A percentile compares a stretch with the other conserved stretches of the same genome.
These are phyloP conservation scores for Camellia japonica DNA, from an alignment of 148 eudicot species.

Conservation along the genomic window DNA sequence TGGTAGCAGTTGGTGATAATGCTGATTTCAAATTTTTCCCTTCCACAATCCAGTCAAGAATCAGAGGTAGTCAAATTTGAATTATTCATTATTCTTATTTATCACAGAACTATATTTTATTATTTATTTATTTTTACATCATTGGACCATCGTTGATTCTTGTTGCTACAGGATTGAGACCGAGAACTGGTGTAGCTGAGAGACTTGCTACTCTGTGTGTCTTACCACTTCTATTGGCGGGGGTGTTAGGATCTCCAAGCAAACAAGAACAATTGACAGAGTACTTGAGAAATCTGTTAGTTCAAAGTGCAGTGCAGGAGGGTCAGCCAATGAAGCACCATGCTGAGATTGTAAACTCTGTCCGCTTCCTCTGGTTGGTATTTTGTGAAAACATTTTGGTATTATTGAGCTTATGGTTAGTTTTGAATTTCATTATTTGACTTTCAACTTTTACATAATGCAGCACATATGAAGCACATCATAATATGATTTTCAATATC, in stretches of 20 bases:
- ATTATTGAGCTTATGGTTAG: conserved; percentile 10
- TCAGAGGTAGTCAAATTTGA: conserved; percentile 44
- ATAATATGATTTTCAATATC: conserved; percentile 43
- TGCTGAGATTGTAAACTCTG: conserved; percentile 60
- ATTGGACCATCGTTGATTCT: conserved; percentile 2
- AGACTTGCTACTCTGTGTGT: conserved; percentile 79
- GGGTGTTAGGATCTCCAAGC: conserved; percentile 76
- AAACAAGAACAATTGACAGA: conserved; percentile 63
- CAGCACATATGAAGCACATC: conserved; percentile 80
- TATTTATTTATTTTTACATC: neutral
- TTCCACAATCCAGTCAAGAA: conserved; percentile 47
- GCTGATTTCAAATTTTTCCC: conserved; percentile 72
- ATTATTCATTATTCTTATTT: neutral
- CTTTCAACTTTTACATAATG: conserved; percentile 16
- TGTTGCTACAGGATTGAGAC: conserved; percentile 58
- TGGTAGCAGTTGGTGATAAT: conserved; percentile 77
- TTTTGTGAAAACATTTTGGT: neutral
- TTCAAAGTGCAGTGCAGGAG: conserved; percentile 47
- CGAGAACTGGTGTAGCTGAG: conserved; percentile 58
- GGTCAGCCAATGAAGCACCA: conserved; percentile 32
- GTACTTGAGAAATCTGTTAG: conserved; percentile 66
- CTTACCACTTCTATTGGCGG: conserved; percentile 82
- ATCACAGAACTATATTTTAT: neutral
- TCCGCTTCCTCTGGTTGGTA: conserved; percentile 84
- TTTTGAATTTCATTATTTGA: conserved; percentile 13